Percentiles rank a stretch among this genome's conserved stretches.
These are phyloP conservation scores for Termitomyces sp. DNA, from an alignment of 768 basidiomycete species.

Conservation along the genomic window DNA sequence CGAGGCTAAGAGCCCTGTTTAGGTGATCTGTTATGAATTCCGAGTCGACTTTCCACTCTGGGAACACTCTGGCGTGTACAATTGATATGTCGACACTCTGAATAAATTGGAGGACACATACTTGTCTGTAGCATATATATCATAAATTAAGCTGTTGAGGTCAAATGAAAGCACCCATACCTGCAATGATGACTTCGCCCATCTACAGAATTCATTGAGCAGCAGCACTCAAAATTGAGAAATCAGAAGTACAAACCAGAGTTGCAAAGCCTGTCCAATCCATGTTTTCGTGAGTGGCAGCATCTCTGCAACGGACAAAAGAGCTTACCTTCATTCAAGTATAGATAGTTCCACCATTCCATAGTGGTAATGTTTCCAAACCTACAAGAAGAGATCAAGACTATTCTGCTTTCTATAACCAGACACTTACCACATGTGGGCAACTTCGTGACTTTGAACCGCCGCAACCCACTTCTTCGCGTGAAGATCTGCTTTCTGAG, in stretches of 20 bases:
- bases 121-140: constrained; percentile 39
- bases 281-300: background rate
- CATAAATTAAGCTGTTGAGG: background rate
- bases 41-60: constrained; percentile 82
- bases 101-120: constrained; percentile 12
- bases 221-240: background rate
- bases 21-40: constrained; percentile 79
- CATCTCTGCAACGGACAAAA: background rate
- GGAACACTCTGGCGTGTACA: constrained; percentile 53
- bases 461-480: constrained; percentile 77
- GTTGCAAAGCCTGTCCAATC: constrained; percentile 70
- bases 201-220: constrained; percentile 35
- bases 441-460: constrained; percentile 82
- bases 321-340: constrained; percentile 65
- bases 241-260: constrained; percentile 40
- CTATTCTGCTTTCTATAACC: background rate
- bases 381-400: constrained; percentile 30
- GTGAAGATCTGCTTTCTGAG: constrained; percentile 61
- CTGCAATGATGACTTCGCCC: constrained; percentile 84
- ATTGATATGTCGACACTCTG: background rate
- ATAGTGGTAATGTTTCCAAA: constrained; percentile 93
- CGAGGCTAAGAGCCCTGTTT: constrained; percentile 71
- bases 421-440: constrained; percentile 64
- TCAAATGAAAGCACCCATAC: constrained; percentile 28
- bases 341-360: constrained; percentile 89